These are phyloP conservation scores for Amauroascus verrucosus DNA, from an alignment of 2,329 filamentous ascomycete genomes.

Conservation along the genomic window DNA sequence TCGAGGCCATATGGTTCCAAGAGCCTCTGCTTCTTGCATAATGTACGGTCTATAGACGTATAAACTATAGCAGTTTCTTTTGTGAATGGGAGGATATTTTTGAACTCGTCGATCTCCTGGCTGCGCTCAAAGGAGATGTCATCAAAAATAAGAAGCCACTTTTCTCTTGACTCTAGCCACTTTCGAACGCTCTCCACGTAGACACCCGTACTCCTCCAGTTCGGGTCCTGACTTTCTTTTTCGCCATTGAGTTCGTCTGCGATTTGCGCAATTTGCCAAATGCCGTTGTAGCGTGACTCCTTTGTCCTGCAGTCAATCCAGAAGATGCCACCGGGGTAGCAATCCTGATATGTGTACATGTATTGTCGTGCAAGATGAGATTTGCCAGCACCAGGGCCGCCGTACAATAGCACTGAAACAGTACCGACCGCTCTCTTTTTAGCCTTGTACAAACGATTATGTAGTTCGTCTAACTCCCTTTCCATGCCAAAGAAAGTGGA, in stretches of 20 bases:
- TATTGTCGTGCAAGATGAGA: constrained; percentile 60
- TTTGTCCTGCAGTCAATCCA: constrained; percentile 56
- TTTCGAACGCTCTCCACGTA: constrained; percentile 49
- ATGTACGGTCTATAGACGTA: constrained; percentile 54
- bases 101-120: constrained; percentile 41
- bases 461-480: constrained; percentile 48
- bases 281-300: constrained; percentile 51
- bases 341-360: constrained; percentile 48
- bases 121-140: constrained; percentile 53
- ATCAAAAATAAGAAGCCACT: constrained; percentile 60
- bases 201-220: constrained; percentile 34
- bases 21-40: constrained; percentile 46
- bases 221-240: constrained; percentile 30
- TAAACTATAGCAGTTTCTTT: constrained; percentile 56
- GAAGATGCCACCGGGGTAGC: constrained; percentile 57
- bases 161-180: constrained; percentile 52
- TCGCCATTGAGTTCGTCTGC: constrained; percentile 40
- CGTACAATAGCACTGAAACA: constrained; percentile 54
- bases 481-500: constrained; percentile 53
- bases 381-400: constrained; percentile 57
- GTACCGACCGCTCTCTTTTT: constrained; percentile 50
- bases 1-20: constrained; percentile 50
- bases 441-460: constrained; percentile 49
- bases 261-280: constrained; percentile 55
- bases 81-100: constrained; percentile 54